Conservation (phyloP, 1,284 basidiomycete species). For the Cryptococcus hybrid region DNA sequence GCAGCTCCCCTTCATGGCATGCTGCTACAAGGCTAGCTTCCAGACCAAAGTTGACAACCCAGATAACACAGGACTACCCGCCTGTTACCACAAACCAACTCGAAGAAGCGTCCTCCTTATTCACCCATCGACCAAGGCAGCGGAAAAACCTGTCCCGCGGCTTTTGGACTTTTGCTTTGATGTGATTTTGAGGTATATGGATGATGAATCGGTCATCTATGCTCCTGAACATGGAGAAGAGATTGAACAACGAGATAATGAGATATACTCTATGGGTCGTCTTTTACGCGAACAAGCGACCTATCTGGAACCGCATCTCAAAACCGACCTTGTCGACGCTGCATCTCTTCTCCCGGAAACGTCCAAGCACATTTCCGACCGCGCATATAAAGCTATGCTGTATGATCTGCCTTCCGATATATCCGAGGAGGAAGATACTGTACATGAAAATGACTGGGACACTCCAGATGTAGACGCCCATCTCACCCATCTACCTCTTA, state of each 20-base stretch:
- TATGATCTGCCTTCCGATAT: constrained; percentile 1
- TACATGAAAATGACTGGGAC: constrained; percentile 19
- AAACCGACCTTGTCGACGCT: constrained; percentile 17
- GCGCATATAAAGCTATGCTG: constrained; percentile 19
- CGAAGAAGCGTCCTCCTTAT: constrained; percentile 2
- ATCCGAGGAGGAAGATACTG: neutral
- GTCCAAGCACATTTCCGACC: constrained; percentile 16
- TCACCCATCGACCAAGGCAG: constrained; percentile 2
- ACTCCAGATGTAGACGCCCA: neutral
- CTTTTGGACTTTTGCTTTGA: constrained; percentile 25
- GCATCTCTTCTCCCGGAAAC: constrained; percentile 16
- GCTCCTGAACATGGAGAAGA: constrained; percentile 2
- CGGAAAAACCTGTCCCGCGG: neutral
- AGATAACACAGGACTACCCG: neutral
- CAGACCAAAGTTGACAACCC: neutral
- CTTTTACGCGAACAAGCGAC: constrained; percentile 27
- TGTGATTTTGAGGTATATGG: constrained; percentile 26
- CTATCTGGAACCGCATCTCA: constrained; percentile 32
- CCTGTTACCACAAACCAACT: constrained; percentile 8
- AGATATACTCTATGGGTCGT: constrained; percentile 19
- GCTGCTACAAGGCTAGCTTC: neutral
- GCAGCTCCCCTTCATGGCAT: constrained; percentile 43
- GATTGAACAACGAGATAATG: neutral
- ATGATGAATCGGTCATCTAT: constrained; percentile 14
- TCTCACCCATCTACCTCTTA: constrained; percentile 24